Base-by-base conservation (phyloP, 495 filamentous ascomycete genomes). In the Talaromyces adpressus region DNA sequence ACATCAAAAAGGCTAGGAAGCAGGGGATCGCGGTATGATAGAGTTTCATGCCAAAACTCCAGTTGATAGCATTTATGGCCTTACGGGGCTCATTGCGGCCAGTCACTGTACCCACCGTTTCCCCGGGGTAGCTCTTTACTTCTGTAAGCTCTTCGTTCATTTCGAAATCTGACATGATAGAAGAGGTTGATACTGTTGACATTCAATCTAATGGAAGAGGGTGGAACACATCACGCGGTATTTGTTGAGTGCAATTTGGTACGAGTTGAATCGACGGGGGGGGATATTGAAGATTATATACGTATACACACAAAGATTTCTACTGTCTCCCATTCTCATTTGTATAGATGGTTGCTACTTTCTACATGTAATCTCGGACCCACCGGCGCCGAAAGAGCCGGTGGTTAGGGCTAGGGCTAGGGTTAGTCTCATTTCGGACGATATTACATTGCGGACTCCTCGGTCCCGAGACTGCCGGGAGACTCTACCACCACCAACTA, bases 1-100 rank as follows among this genome's bases (percentile, higher is more conserved):
- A 58, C 56, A 58, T 58, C 56, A 58, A 58, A 58, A 58, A 56
- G 6, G 56, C 56, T 23, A 58, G 56, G 56, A 58, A 58, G 56
- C 56, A 58, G 29, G 56, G 56, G 7, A 58, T 58, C 14, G 56
- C 56, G 32, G 56, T 58, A 39, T 58, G 56, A 58, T 58, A 58
- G 32, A 58, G 36, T 34, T 58, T 58, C 56, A 39, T 20, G 5
- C 56, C 27, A 14, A 58, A 22, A 58, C 27, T 34, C 56, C 56
- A 58, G 56, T 39, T 58, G 5, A 39, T 58, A 14, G 56, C 56
- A 18, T 58, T 39, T 1, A 58, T 39, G 56, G 56, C 29, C 56
- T 58, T 20, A 22, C n/a, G 29, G 16, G 16, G 30, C 56, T 39
- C 29, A 6, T 36, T 16, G 29, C 18, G 11, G n/a, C 20, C 29